Evolutionary conservation across 345 rosid species (phyloP), one percentile per base, ranked within the genome.

Genomic region (Acer yangbiense): DNA sequence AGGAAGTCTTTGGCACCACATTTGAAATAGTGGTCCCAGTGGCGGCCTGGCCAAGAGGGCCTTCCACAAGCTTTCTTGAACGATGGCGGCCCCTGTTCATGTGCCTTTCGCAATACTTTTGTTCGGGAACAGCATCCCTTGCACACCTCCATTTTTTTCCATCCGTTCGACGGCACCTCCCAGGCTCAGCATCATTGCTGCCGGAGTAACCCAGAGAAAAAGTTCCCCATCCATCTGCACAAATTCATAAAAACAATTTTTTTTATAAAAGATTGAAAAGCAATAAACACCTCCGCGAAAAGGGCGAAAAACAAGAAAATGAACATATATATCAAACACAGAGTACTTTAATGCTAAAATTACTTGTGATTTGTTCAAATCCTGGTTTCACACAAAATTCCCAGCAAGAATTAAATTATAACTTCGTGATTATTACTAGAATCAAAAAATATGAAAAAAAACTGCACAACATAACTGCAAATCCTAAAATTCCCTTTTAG

Each of bases 71-170:
- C 94, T 89, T 92, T 92, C 97, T 89, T 90, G 97, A 85, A 89
- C 92, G 97, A 74, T 92, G 90, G 77, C 97, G 94, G 77, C 94
- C 94, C 83, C 94, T 89, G 82, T 90, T 92, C 39, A 89, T 83
- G 80, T 92, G 97, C 85, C 93, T 87, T 81, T 92, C 97, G 70
- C 94, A 92, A 72, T 92, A 92, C 73, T 92, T 92, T 71, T 90
- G 94, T 77, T 90, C 92, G n/a, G 90, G 82, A 80, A 90, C 91
- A 21, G 91, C 93, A 52, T 90, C 91, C 74, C 87, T 87, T 6
- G 97, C 85, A 89, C 97, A 92, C 72, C 91, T 86, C 97, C 97
- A 92, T 86, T 92, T 92, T 88, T 92, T 92, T 35, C 97, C 97
- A 82, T 92, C 97, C 1, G 97, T 90, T 74, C 94, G 78, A 16